Base-by-base conservation (phyloP, 257 asterid genomes). In the Plectranthus barbatus region DNA sequence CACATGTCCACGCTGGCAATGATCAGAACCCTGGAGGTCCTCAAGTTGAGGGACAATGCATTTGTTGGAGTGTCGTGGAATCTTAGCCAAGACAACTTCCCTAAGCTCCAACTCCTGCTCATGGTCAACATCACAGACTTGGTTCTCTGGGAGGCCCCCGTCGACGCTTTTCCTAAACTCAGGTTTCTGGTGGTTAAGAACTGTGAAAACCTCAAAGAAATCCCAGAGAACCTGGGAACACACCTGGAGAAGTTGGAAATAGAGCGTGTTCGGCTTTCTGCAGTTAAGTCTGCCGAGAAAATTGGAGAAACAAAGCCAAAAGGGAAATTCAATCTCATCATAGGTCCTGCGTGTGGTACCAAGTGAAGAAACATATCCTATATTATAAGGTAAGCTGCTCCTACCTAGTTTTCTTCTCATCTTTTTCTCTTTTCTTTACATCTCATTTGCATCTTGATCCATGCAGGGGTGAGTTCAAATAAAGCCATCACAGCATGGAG, bases 181-280 rank as follows among this genome's bases (percentile, higher is more conserved):
- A 29, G 24, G 10, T 36, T 1, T 36, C 40, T 36, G 7, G 12
- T 7, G 1, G 5, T 36, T 36, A 7, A 36, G 12, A 36, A 36
- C 12, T 36, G 40, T 36, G 40, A 36, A 36, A 9, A 7, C 40
- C 40, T 36, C 40, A 31, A 36, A 4, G 15, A 15, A 13, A 68
- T 78, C 5, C 84, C 86, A 12, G 7, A 29, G 42, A 60, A 34
- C 54, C 46, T 78, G 18, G 62, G 48, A 3, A 33, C 58, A 24
- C 66, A 52, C 42, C 79, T 79, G 7, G 33, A 67, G 70, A 46
- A 9, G 34, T 48, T 74, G 71, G 71, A 66, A 7, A 52, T 74
- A 26, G 66, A 59, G 10, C 15, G 52, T 31, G 56, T 72, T 13
- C 5, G 53, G 31, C 1, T 0, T 19, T 21, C 42, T 0, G 79